phyloP scores from a whole-genome alignment of 1,284 basidiomycete genomes.

The Omphalotus olearius region DNA sequence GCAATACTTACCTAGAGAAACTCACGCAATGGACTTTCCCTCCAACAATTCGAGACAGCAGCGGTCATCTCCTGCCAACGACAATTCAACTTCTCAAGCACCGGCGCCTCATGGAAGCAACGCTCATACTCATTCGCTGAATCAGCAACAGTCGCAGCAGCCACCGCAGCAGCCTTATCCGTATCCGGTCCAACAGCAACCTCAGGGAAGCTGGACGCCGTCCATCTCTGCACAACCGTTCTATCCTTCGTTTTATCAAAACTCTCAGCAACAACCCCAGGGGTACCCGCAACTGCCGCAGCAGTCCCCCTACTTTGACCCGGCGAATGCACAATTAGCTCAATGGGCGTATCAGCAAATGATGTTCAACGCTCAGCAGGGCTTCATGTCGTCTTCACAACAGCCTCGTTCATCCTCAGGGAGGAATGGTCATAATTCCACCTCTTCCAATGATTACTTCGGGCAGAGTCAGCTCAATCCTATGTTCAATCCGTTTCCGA shows the following conservation, averaged over 20 bases:
- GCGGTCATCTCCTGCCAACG: conserved; percentile 53
- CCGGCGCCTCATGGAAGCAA: conserved; percentile 16
- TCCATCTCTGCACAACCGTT: conserved; percentile 59
- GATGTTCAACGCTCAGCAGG: conserved; percentile 71
- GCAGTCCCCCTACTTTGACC: conserved; percentile 63
- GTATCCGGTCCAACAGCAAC: conserved; percentile 44
- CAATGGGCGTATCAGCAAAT: conserved; percentile 87
- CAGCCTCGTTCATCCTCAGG: conserved; percentile 26
- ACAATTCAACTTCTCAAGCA: conserved; percentile 27
- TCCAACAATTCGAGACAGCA: conserved; percentile 42
- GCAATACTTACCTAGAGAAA: conserved; percentile 55
- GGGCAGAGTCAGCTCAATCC: conserved; percentile 45
- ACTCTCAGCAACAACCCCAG: conserved; percentile 50
- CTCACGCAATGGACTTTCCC: conserved; percentile 51
- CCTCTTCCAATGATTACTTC: conserved; percentile 46
- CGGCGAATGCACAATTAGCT: conserved; percentile 70
- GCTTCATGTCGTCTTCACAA: conserved; percentile 37
- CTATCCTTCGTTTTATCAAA: conserved; percentile 72
- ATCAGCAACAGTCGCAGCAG: conserved; percentile 26
- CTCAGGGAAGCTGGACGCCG: conserved; percentile 60
- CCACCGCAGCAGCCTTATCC: conserved; percentile 29
- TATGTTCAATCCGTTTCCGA: conserved; percentile 61
- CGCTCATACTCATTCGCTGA: conserved; percentile 23
- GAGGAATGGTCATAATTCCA: conserved; percentile 13
- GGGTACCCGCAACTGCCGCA: conserved; percentile 42